Evolutionary conservation across 345 rosid species (phyloP).

Genomic region (Rhodomyrtus tomentosa): DNA sequence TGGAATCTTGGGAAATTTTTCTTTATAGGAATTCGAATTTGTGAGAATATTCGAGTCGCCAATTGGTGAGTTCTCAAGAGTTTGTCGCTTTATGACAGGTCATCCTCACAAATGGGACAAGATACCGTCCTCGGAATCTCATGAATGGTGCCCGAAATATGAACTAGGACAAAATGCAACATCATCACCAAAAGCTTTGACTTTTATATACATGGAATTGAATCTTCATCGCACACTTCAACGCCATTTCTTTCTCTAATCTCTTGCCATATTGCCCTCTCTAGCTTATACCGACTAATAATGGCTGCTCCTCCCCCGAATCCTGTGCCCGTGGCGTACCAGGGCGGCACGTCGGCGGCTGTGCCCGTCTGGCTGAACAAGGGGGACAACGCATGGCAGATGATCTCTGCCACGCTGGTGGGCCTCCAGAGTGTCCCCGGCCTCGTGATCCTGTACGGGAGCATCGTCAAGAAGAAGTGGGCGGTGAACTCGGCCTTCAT

Average conservation of each 20-base stretch:
- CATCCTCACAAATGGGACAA: neutral
- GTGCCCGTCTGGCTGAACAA: conserved; percentile 13
- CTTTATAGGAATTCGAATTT: neutral
- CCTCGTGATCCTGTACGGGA: conserved; percentile 10
- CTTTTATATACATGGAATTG: neutral
- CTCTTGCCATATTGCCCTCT: neutral
- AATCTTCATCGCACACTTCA: neutral
- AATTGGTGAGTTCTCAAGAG: neutral
- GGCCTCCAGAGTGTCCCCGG: conserved; percentile 15
- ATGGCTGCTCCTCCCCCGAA: conserved; percentile 5
- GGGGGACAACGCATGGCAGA: conserved; percentile 14
- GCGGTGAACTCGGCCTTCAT: conserved; percentile 17
- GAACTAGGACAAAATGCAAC: neutral
- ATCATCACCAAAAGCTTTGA: neutral
- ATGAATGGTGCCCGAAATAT: neutral
- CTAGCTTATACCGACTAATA: neutral
- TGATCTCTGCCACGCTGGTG: conserved; percentile 9
- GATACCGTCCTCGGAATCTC: neutral
- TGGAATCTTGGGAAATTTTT: neutral
- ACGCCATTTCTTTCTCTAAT: neutral
- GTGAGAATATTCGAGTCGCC: neutral
- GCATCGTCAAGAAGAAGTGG: conserved; percentile 15
- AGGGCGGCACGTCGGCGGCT: neutral
- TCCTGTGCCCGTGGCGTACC: conserved; percentile 4
- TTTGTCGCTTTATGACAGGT: neutral